Base-by-base conservation (phyloP, 75 land plant genomes). In the Cryptomeria japonica region DNA sequence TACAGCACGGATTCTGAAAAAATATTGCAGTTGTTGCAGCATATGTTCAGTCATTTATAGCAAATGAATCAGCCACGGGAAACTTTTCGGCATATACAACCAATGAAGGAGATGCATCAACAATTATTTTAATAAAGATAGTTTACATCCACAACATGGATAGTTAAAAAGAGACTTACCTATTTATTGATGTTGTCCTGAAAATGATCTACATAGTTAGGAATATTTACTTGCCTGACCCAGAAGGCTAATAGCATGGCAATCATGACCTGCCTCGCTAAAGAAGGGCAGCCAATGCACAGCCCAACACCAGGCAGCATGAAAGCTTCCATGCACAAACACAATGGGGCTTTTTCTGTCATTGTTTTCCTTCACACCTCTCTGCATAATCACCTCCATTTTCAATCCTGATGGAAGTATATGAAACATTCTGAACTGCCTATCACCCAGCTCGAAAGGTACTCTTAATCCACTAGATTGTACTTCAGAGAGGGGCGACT, bases 221-320 rank as follows among this genome's bases (percentile, higher is more conserved):
- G 8, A 87, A 16, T 16, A 39, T 64, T 14, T 11, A 34, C 11
- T 85, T 55, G 95, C 97, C 94, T 97, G 99, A 61, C 93, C 99
- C 41, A 94, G 89, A 73, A 97, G 91, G 84, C 99, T 97, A 53
- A 97, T 31, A 49, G 99, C 96, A 53, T 92, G 94, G 90, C 98
- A 96, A 89, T 95, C 94, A 82, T 91, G 89, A 18, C 99, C 99
- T 56, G 39, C 53, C 31, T 64, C 55, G 36, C 98, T 86, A 85
- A 97, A 97, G 89, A 90, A 95, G 28, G 96, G 98, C 84, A 95
- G 83, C 96, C 96, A 97, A 42, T 95, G 94, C 58, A 92, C 94
- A 39, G 96, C 95, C 99, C 99, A 97, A 86, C 98, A 96, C 99
- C 99, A 97, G 34, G 98, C 99, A 1, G 99, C 99, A 87, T 97